These are phyloP conservation scores for Tetrahymena thermophila DNA, from an alignment of 73 alveolate species.

Conservation along the genomic window DNA sequence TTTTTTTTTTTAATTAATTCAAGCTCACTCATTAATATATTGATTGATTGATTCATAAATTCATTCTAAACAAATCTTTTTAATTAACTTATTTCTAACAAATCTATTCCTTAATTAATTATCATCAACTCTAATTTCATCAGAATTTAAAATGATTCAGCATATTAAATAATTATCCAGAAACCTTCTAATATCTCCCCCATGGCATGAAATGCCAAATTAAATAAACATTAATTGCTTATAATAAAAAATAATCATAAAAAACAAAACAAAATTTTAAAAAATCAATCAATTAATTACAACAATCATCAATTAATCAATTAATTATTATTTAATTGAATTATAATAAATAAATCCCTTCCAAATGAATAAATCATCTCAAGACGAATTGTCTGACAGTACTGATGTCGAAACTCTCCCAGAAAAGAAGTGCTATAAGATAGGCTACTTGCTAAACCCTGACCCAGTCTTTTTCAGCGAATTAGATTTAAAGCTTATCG, in stretches of 20 bases:
- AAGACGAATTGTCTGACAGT: not conserved
- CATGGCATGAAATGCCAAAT: not conserved
- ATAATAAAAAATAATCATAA: not conserved
- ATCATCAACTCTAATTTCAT: not conserved
- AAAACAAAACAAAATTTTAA: not conserved
- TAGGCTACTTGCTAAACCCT: slow-evolving; percentile 14
- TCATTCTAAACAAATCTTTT: no score
- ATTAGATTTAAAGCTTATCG: slow-evolving; percentile 3
- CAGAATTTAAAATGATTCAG: not conserved
- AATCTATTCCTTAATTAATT: not conserved
- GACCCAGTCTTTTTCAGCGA: slow-evolving; percentile 46
- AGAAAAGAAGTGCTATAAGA: not conserved
- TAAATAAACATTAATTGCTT: not conserved
- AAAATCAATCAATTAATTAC: not conserved
- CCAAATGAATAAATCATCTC: not conserved
- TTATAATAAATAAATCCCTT: no score
- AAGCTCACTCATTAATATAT: not conserved
- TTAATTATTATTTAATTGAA: no score
- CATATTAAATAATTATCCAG: not conserved
- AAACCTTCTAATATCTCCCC: not conserved
- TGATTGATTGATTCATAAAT: no score
- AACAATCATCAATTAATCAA: not conserved
- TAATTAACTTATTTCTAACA: not conserved
- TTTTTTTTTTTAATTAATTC: not conserved
- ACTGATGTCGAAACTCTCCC: not conserved